Percentiles rank a stretch among this genome's conserved stretches.
These are phyloP conservation scores for Penicillium paxilli DNA, from an alignment of 495 filamentous ascomycete genomes.

Conservation along the genomic window DNA sequence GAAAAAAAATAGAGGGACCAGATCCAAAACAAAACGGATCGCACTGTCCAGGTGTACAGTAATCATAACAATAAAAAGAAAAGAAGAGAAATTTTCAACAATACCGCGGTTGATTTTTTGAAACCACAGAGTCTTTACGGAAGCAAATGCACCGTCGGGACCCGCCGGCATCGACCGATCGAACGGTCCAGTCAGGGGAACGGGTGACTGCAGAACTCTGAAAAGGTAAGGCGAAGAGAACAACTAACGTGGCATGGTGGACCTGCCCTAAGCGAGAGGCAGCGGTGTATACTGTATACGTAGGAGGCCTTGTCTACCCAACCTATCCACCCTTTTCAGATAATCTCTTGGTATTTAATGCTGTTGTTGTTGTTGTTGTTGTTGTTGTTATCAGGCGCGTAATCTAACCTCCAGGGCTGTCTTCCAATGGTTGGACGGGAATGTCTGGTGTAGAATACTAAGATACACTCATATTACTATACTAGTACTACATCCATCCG, in stretches of 20 bases:
- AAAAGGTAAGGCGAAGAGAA: slow-evolving; percentile 19
- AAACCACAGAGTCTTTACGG: background rate
- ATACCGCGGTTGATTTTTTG: background rate
- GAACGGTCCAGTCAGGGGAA: slow-evolving; percentile 8
- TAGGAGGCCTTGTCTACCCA: background rate
- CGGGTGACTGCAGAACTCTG: slow-evolving; percentile 26
- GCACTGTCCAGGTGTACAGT: no score
- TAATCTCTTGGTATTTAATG: background rate
- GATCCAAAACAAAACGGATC: no score
- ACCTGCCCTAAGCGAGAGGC: slow-evolving; percentile 1
- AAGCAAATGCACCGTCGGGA: slow-evolving; percentile 6
- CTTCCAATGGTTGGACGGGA: no score
- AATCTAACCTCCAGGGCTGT: background rate
- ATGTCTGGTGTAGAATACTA: no score
- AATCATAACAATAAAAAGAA: background rate
- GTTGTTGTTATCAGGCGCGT: background rate
- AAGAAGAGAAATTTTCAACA: background rate
- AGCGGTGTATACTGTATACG: background rate
- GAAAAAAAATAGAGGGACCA: no score
- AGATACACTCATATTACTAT: no score
- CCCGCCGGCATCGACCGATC: slow-evolving; percentile 9
- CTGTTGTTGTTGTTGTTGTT: background rate
- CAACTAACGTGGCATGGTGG: slow-evolving; percentile 13
- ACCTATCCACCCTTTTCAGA: background rate
- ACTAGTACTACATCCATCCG: background rate